Evolutionary conservation across 257 asterid genomes (phyloP).

Genomic region (Nicotiana benthamiana): DNA sequence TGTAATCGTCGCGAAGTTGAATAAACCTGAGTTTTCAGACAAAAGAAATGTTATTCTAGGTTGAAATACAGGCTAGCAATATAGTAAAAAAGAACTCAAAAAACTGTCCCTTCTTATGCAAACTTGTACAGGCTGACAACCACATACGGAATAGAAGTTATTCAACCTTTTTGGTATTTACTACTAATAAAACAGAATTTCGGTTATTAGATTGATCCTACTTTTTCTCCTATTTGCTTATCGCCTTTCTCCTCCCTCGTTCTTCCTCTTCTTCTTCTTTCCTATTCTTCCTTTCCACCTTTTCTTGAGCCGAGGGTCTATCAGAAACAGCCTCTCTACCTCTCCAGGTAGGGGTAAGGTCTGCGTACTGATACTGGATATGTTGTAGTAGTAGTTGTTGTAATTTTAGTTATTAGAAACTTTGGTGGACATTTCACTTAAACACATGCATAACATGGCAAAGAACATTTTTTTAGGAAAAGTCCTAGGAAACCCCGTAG

Average conservation of each 20-base stretch:
- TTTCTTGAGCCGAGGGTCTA: too few species aligned
- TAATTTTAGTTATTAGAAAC: not conserved
- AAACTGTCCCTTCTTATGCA: not conserved
- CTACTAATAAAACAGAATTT: not conserved
- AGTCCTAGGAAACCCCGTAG: too few species aligned
- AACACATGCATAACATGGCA: not conserved
- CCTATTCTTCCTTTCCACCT: too few species aligned
- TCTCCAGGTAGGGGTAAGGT: too few species aligned
- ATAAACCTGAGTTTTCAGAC: slow-evolving; percentile 11
- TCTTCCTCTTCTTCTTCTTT: too few species aligned
- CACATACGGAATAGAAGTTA: not conserved
- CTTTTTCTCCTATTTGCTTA: too few species aligned
- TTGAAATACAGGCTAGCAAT: not conserved
- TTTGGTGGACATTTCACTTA: not conserved
- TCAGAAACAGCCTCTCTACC: too few species aligned
- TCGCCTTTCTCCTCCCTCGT: too few species aligned
- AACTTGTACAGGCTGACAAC: not conserved
- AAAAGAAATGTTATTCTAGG: not conserved
- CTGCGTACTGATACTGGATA: too few species aligned
- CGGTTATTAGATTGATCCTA: not conserved
- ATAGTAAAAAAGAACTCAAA: not conserved
- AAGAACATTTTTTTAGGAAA: too few species aligned
- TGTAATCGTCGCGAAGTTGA: slow-evolving; percentile 19
- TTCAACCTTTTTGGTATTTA: not conserved
- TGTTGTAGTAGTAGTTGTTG: too few species aligned